Evolutionary conservation across 1,284 basidiomycete genomes (phyloP), one percentile per base, ranked within the genome.

Genomic region (Ceratobasidium sp.): DNA sequence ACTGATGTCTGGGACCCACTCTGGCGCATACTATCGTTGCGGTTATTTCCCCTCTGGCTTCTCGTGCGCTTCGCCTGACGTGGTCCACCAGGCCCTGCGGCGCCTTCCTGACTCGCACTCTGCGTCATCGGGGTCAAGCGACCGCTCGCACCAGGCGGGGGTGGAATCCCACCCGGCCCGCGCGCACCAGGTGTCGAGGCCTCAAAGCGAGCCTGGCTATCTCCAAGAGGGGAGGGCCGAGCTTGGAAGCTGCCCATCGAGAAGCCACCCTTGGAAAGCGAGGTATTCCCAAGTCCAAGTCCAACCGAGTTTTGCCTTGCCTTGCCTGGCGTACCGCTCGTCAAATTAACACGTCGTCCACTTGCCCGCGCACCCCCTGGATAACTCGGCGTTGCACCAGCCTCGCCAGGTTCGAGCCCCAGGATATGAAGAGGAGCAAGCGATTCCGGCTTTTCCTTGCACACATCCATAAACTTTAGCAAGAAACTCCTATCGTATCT

Each of bases 181-280:
- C 58, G 66, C 44, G 44, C 74, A 72, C 52, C 54, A 43, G 32
- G 76, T 78, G 84, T 14, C 85, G 82, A 74, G 84, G 82, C 63
- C 18, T 85, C 82, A 80, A 90, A 94, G 0, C 93, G 87, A 73
- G 94, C 91, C 73, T 93, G 91, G 78, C 90, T 91, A 44, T 67
- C 80, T 13, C 83, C 84, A 30, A 82, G 83, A 16, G 76, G 73
- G 43, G 74, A 63, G 9, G 52, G 58, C 16, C 83, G 81, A 4
- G 89, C 86, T 13, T 84, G 83, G 79, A 94, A 94, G 78, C 91
- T 87, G 78, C 93, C 94, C 91, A 94, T 94, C 73, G 81, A 82
- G 81, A 72, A 63, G 80, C 77, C 75, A 78, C 73, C 76, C 74
- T 75, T 79, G 74, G 54, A 75, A 64, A 67, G 74, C 55, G 38